Evolutionary conservation across 1,139 yeast genomes (phyloP), one percentile per base, ranked within the genome.

Genomic region (Saccharomycopsis phalli): DNA sequence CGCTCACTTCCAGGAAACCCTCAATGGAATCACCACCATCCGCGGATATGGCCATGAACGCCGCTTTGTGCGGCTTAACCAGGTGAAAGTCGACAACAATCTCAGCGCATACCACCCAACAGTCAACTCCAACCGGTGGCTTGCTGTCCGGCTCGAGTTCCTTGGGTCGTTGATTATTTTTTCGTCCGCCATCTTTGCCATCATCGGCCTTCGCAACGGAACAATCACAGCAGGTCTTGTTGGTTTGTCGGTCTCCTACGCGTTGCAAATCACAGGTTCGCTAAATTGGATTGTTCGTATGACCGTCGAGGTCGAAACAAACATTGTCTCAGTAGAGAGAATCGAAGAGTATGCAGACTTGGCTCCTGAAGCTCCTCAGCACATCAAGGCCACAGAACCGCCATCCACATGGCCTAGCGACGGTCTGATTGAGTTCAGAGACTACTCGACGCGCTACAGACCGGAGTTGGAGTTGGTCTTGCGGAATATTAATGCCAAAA

Each of bases 231-330:
- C 96, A 14, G 97, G 97, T 62, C 65, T 82, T 57, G 88, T 88
- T 55, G 98, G 97, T 68, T 69, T 91, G 52, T 82, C 95, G 19
- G 83, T 91, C 50, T 81, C 94, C 35, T 91, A 91, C 59, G 91
- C 97, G 3, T 69, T 91, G 51, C 95, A 87, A 60, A 73, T 87
- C 47, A 91, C 97, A 0, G 96, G 88, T 61, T 72, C 95, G 0
- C 71, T 91, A 61, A 88, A 88, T 61, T 88, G 97, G 97, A 86
- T 88, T 60, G 96, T 91, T 27, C 73, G 97, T 63, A 88, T 88
- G 97, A 86, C 95, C 0, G 97, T 88, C 42, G 97, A 88, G 54
- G 95, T 91, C 40, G 98, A 91, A 58, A 86, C 96, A 10, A 88
- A 88, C 59, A 88, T 91, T 64, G 97, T 91, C 35, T 83, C 95